Evolutionary conservation across 2,329 filamentous ascomycete genomes (phyloP), one percentile per base, ranked within the genome.

Genomic region (Endoconidiophora laricicola): DNA sequence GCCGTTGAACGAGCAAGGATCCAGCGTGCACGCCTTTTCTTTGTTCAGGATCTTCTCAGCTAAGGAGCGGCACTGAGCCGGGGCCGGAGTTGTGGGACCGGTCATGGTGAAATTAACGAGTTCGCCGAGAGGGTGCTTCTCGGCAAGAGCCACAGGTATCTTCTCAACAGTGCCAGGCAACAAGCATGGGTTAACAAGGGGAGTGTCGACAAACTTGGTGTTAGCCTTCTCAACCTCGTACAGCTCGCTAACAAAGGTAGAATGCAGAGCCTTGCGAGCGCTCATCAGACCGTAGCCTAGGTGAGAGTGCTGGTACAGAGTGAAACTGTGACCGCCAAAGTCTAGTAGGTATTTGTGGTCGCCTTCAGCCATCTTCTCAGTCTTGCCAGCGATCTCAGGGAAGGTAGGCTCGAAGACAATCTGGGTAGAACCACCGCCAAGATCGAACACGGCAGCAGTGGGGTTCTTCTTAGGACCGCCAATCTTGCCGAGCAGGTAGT

Each of bases 371-470:
- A 98, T 74, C 63, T 81, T 83, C 62, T 86, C 81, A 72, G 95
- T 83, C 53, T 87, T 88, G 55, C 85, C 84, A 46, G 74, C 70
- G 50, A 75, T 66, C 51, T 76, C 74, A 50, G 76, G 74, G 68
- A 94, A 98, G 47, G 83, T 94, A 20, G 93, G 93, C 70, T 98
- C 80, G 66, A 96, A 98, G 57, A 98, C 93, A 61, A 98, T 95
- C 69, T 98, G 91, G 12, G 93, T 98, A 20, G 88, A 95, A 49
- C 91, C 91, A 60, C 91, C 91, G 55, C 91, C 91, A 45, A 98
- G 81, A 62, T 98, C 91, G 60, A 98, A 94, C 53, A 95, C 79
- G 46, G 91, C 91, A 39, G 91, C 93, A 1, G 91, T 96, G 46
- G 86, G 83, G 55, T 78, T 86, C 63, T 88, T 79, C 62, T 95